Evolutionary conservation across 75 land plant genomes (phyloP).

Genomic region (Cunninghamia lanceolata): DNA sequence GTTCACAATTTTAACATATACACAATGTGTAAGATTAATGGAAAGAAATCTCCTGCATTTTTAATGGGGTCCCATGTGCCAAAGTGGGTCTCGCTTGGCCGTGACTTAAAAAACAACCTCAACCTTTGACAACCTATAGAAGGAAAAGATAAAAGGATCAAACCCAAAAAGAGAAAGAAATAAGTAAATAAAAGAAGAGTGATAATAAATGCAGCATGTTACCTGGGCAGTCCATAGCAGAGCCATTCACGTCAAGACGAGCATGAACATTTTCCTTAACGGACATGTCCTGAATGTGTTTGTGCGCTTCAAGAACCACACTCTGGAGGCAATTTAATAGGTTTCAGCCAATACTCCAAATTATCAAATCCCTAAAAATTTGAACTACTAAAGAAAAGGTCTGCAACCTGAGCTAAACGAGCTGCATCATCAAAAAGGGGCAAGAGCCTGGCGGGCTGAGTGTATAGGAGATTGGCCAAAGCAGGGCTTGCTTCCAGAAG

Average conservation of each 20-base stretch:
- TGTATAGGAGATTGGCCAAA: slow-evolving; percentile 53
- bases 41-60: background rate
- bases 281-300: slow-evolving; percentile 23
- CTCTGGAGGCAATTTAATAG: slow-evolving; percentile 20
- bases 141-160: background rate
- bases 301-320: slow-evolving; percentile 28
- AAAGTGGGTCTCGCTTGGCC: background rate
- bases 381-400: background rate
- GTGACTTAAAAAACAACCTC: background rate
- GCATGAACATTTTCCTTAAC: slow-evolving; percentile 75
- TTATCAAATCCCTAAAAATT: background rate
- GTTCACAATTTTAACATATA: too few species aligned
- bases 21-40: too few species aligned
- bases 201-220: background rate
- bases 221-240: slow-evolving; percentile 85
- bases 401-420: slow-evolving; percentile 62
- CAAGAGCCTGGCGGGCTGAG: slow-evolving; percentile 55
- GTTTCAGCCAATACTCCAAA: background rate
- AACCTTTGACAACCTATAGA: too few species aligned
- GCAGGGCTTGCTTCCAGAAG: slow-evolving; percentile 56
- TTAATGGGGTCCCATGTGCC: background rate
- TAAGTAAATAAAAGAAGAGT: background rate
- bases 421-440: slow-evolving; percentile 65
- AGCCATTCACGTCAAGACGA: slow-evolving; percentile 69
- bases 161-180: background rate